Percentiles rank a stretch among this genome's conserved stretches.
Evolutionary conservation across 2,329 filamentous ascomycete genomes (phyloP).

Genomic region (Penicillium sp.): DNA sequence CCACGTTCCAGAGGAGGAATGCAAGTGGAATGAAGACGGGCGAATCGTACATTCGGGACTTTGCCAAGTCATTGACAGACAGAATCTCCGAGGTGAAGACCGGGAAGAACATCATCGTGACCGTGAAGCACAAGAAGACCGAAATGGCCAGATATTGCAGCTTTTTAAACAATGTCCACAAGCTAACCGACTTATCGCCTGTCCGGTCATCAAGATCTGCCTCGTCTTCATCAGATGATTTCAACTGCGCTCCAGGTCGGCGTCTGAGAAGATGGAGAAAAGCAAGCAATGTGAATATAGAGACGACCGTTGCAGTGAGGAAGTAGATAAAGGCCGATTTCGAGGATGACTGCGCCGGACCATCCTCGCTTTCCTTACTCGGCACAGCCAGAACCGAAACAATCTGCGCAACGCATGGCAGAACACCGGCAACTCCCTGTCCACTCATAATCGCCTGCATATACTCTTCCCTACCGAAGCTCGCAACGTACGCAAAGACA

Average conservation of each 20-base stretch:
- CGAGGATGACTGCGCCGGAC: conserved; percentile 48
- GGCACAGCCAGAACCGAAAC: conserved; percentile 68
- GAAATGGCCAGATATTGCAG: conserved; percentile 71
- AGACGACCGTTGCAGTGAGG: conserved; percentile 75
- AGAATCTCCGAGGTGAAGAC: conserved; percentile 73
- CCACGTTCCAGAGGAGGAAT: conserved; percentile 90
- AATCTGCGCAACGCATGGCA: conserved; percentile 84
- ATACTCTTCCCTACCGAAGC: conserved; percentile 81
- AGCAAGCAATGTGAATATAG: conserved; percentile 61
- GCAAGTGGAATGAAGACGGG: conserved; percentile 80
- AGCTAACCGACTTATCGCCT: conserved; percentile 47
- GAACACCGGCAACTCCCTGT: conserved; percentile 83
- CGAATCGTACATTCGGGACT: conserved; percentile 58
- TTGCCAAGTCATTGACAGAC: conserved; percentile 41
- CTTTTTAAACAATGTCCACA: conserved; percentile 67
- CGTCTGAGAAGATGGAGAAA: conserved; percentile 68
- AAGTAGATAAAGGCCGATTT: conserved; percentile 87
- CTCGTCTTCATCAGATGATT: conserved; percentile 14
- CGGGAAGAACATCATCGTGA: conserved; percentile 95
- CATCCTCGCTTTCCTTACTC: conserved; percentile 32
- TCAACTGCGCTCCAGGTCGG: conserved; percentile 11
- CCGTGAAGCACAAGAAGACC: conserved; percentile 71
- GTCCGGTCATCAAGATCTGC: conserved; percentile 11
- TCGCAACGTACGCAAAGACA: conserved; percentile 81
- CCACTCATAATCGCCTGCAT: conserved; percentile 96